phyloP scores from a whole-genome alignment of 768 basidiomycete genomes.

The Sarcodon aspratus region DNA sequence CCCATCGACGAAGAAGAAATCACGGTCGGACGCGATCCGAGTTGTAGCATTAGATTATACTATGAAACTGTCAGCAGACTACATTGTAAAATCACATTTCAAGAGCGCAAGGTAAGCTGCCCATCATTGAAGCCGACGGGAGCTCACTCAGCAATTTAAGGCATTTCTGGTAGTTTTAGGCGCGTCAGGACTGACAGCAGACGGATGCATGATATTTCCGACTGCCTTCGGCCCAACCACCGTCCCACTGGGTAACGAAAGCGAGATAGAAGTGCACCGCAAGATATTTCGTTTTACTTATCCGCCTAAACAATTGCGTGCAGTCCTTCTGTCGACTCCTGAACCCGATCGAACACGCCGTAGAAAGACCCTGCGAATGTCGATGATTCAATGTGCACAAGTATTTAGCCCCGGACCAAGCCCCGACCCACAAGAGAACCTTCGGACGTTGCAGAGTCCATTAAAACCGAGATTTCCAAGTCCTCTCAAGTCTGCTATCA shows the following conservation, averaged over 20 bases:
- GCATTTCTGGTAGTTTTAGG: constrained; percentile 62
- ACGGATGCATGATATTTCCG: constrained; percentile 53
- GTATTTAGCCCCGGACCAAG: constrained; percentile 62
- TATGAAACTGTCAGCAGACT: constrained; percentile 49
- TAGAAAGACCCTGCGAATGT: constrained; percentile 45
- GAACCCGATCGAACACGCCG: constrained; percentile 18
- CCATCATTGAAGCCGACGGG: neutral
- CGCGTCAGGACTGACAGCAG: constrained; percentile 41
- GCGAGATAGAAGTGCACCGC: constrained; percentile 54
- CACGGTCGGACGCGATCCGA: constrained; percentile 56
- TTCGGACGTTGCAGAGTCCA: constrained; percentile 52
- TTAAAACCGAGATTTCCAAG: constrained; percentile 17
- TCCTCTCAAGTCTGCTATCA: constrained; percentile 10
- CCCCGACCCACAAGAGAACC: constrained; percentile 47
- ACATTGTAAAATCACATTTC: constrained; percentile 60
- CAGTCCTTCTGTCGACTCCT: constrained; percentile 38
- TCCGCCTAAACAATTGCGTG: constrained; percentile 61
- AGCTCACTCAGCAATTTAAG: constrained; percentile 19
- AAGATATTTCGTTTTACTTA: constrained; percentile 68
- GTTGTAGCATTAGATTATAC: constrained; percentile 59
- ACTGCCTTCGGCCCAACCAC: constrained; percentile 29
- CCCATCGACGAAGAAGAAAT: constrained; percentile 60
- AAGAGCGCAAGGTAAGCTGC: constrained; percentile 44
- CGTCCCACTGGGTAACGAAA: constrained; percentile 55
- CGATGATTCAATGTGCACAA: constrained; percentile 66